Evolutionary conservation across 2,329 filamentous ascomycete genomes (phyloP), one percentile per base, ranked within the genome.

Genomic region (Cordyceps farinosa): DNA sequence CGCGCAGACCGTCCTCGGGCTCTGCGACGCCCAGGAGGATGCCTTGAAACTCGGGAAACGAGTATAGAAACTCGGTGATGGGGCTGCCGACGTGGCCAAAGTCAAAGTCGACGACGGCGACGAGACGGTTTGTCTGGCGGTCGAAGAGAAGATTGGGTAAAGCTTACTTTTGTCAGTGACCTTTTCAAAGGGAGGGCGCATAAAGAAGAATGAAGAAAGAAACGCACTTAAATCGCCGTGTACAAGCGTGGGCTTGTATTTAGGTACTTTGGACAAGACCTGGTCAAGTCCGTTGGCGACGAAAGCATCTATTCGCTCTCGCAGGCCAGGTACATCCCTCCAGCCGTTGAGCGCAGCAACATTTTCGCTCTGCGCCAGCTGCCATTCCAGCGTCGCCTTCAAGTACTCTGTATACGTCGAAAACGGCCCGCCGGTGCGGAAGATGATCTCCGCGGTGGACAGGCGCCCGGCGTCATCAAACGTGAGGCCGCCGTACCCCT

Each of bases 181-280:
- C 15, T 5, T 27, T 2, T 10, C 17, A 27, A 13, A 5, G 5
- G 11, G 3, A 53, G 9, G n/a, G 17, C 2, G 7, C 17, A 9
- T 6, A 3, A 17, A 36, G 17, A 27, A 3, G 9, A 47, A 36
- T 4, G 6, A 15, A 29, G 44, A 44, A 13, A 11, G 15, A 10
- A 42, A 48, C 61, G 8, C 36, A 56, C 51, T 57, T 17, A 57
- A 42, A 61, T 64, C 62, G 5, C 62, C 62, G 44, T 64, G 62
- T 11, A 64, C 55, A 2, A 64, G 40, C 13, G 54, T 53, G 11
- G 42, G 47, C 10, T 51, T 47, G 5, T 60, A 22, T 34, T 50
- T 30, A 8, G 62, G 62, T 3, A 64, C 22, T 11, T 22, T 32
- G 2, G 48, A 36, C 30, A 64, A 13, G 15, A 60, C 3, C 6